These are phyloP conservation scores for Pichia manshurica DNA, from an alignment of 805 yeast genomes.

Conservation along the genomic window DNA sequence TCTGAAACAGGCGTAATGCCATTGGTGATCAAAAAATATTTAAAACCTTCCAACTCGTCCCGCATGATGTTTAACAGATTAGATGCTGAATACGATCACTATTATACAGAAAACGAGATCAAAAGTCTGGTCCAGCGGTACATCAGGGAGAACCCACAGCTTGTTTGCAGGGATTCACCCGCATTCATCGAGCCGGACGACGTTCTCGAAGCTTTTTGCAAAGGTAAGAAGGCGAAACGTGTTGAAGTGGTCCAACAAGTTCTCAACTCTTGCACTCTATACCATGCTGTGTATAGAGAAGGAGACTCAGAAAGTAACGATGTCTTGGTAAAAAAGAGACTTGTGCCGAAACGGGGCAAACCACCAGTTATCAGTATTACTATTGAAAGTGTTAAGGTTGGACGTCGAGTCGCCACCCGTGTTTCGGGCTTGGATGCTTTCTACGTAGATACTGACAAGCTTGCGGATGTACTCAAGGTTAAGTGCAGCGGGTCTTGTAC, in stretches of 20 bases:
- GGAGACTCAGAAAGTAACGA: constrained; percentile 20
- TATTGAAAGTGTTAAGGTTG: constrained; percentile 69
- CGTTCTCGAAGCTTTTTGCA: constrained; percentile 37
- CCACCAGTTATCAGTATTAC: constrained; percentile 61
- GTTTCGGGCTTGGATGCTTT: constrained; percentile 65
- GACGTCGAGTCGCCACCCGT: constrained; percentile 74
- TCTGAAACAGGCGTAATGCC: constrained; percentile 10
- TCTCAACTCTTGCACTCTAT: constrained; percentile 10
- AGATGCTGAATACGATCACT: constrained; percentile 32
- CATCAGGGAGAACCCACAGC: constrained; percentile 46
- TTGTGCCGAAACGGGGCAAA: constrained; percentile 51
- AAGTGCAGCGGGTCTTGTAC: constrained; percentile 90
- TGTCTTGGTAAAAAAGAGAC: constrained; percentile 16
- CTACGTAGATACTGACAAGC: constrained; percentile 53
- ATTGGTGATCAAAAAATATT: constrained; percentile 36
- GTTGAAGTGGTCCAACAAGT: constrained; percentile 2
- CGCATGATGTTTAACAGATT: constrained; percentile 42
- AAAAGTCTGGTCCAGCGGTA: constrained; percentile 50
- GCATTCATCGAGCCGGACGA: constrained; percentile 53
- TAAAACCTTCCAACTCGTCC: constrained; percentile 51
- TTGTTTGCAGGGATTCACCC: constrained; percentile 42
- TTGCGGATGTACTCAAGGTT: constrained; percentile 65
- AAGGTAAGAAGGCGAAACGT: constrained; percentile 23
- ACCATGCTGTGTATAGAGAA: constrained; percentile 11
- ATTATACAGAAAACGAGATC: constrained; percentile 52